Evolutionary conservation across 805 yeast genomes (phyloP), one percentile per base, ranked within the genome.

Genomic region (Candida oleophila): DNA sequence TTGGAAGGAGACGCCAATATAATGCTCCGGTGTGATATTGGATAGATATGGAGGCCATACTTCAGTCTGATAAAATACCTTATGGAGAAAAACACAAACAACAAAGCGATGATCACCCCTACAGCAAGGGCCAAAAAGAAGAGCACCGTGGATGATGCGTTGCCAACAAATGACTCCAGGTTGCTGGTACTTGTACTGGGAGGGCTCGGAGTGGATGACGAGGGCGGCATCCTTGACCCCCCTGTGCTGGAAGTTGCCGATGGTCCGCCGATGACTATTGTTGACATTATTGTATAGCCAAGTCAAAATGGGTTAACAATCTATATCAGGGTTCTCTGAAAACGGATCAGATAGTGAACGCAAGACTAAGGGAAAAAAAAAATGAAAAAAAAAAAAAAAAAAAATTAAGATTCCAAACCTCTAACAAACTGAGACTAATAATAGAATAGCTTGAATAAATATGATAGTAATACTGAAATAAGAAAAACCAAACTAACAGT

Each of bases 101-200:
- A 58, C 0, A 71, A 18, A 3, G 87, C 86, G 35, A 82, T 81
- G 19, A 76, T 56, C 11, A 81, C 76, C 3, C 87, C 88, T 12
- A 82, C 78, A 0, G 83, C 78, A 32, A 83, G 69, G 0, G 88
- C 87, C 11, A 83, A 64, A 61, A 82, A 81, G 62, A 83, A 83
- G 25, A 83, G 64, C 32, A 82, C 81, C 1, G 86, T 81, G 1
- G 87, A 79, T 1, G 87, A 87, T 32, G 77, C 70, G 53, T 73
- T 76, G 3, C 75, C 75, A 9, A 69, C 72, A 48, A 70, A 69
- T 4, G 70, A 55, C 2, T 33, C 18, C 28, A n/a, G 48, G 9
- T 21, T 4, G 12, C n/a, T 37, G 19, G 40, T 11, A 21, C n/a
- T 37, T 7, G 7, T 19, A 37, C 20, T 12, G 8, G 38, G 9